Conservation (phyloP, 331 rosid species). For the Ulmus americana region DNA sequence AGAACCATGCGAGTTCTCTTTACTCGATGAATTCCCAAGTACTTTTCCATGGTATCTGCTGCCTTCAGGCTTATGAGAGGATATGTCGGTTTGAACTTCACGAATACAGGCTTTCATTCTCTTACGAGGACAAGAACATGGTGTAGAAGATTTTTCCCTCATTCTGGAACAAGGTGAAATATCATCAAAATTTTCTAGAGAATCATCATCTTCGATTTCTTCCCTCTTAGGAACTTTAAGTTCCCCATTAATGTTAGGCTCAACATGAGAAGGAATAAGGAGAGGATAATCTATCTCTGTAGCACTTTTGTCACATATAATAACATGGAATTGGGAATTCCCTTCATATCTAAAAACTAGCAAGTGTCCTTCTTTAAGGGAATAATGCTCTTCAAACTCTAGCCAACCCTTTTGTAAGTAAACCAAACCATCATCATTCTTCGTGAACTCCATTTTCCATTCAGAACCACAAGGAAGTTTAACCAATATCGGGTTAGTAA, state of each 20-base stretch:
- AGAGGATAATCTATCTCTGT: background rate
- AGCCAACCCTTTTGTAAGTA: slow-evolving; percentile 20
- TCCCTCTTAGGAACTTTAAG: background rate
- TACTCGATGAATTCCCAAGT: background rate
- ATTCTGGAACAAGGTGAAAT: background rate
- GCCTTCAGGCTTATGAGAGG: background rate
- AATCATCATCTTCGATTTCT: slow-evolving; percentile 1
- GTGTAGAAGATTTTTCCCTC: background rate
- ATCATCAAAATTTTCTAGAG: background rate
- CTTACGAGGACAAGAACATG: background rate
- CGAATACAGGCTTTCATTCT: background rate
- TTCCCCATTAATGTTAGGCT: background rate
- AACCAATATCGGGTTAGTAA: slow-evolving; percentile 17
- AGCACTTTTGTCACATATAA: background rate
- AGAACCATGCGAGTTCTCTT: background rate
- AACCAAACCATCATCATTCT: slow-evolving; percentile 17
- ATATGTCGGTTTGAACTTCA: background rate
- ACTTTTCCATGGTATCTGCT: background rate
- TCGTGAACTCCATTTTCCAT: slow-evolving; percentile 16
- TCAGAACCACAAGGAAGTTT: slow-evolving; percentile 24
- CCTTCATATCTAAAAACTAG: background rate
- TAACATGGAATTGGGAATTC: background rate
- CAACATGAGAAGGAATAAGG: background rate
- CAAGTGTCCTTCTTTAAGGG: slow-evolving; percentile 1
- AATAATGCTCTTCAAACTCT: slow-evolving; percentile 25